Evolutionary conservation across 2,329 filamentous ascomycete species (phyloP), one percentile per base, ranked within the genome.

Genomic region (Ilyonectria destructans): DNA sequence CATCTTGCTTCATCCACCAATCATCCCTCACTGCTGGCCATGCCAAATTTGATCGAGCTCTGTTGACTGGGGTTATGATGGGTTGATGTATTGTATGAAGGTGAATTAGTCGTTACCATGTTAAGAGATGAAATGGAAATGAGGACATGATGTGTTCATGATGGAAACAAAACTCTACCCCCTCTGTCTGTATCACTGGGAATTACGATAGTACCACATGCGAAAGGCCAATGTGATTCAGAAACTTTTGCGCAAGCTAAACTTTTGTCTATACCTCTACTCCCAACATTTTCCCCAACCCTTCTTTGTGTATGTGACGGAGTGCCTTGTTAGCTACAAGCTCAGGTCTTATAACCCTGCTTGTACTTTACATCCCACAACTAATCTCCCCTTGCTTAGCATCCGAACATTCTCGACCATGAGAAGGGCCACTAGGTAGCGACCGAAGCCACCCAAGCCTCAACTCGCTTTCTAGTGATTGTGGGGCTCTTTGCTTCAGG

Each of bases 61-160:
- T 54, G 29, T 40, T 57, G 54, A 40, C 19, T 51, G 54, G n/a
- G 33, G 21, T 26, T 55, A 10, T 43, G 54, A 40, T 10, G 33
- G 15, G 9, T 26, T 40, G 33, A 23, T 37, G 26, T 43, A 21
- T 45, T 40, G 12, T 43, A 54, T 54, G 29, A 54, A 54, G 10
- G n/a, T 29, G 51, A 15, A 12, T 54, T 35, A 54, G 51, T 35
- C 33, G 51, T 35, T 54, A 21, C 10, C n/a, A 54, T 35, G 29
- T 54, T 54, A 23, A 13, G 31, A 35, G 21, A 45, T 15, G 55
- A 57, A 29, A 45, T 57, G 51, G 23, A 35, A 17, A 52, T 19
- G 31, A 26, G 48, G 48, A 54, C n/a, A 13, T 21, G n/a, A 9
- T 12, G 19, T 54, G 29, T 52, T n/a, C 51, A 15, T 45, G 35